Conservation (phyloP, 2,329 filamentous ascomycete genomes). For the Furcasterigmium sp. region DNA sequence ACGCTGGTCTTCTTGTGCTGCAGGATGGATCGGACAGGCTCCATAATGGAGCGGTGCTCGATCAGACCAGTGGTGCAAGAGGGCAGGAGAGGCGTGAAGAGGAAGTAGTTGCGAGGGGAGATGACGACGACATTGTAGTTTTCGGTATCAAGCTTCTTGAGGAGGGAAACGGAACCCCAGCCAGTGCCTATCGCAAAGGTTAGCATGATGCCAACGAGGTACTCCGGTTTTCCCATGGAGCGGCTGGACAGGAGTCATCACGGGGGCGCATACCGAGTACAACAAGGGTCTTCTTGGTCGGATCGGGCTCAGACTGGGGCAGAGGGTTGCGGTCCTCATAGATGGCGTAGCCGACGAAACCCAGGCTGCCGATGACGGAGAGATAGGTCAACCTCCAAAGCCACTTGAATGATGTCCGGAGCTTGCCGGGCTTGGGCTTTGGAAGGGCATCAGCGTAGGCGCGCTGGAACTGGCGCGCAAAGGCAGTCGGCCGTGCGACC, state of each 20-base stretch:
- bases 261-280: conserved; percentile 71
- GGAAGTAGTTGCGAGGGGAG: conserved; percentile 98
- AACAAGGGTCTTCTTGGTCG: conserved; percentile 93
- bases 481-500: conserved; percentile 11
- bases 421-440: conserved; percentile 49
- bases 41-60: conserved; percentile 99
- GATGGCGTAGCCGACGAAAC: conserved; percentile 73
- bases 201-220: conserved; percentile 5
- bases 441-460: conserved; percentile 45
- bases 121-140: conserved; percentile 99
- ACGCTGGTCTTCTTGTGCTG: conserved; percentile 90
- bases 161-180: conserved; percentile 90
- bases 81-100: conserved; percentile 94
- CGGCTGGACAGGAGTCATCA: no score
- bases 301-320: conserved; percentile 74
- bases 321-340: conserved; percentile 77
- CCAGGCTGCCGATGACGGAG: conserved; percentile 62
- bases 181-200: conserved; percentile 66
- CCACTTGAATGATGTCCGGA: conserved; percentile 68
- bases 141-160: conserved; percentile 97
- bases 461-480: conserved; percentile 36
- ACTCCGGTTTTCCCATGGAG: neutral
- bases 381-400: conserved; percentile 80
- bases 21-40: conserved; percentile 92
- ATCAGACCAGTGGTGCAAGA: conserved; percentile 97